Conservation (phyloP, 441 rosid species). For the Euphorbia celastroides region DNA sequence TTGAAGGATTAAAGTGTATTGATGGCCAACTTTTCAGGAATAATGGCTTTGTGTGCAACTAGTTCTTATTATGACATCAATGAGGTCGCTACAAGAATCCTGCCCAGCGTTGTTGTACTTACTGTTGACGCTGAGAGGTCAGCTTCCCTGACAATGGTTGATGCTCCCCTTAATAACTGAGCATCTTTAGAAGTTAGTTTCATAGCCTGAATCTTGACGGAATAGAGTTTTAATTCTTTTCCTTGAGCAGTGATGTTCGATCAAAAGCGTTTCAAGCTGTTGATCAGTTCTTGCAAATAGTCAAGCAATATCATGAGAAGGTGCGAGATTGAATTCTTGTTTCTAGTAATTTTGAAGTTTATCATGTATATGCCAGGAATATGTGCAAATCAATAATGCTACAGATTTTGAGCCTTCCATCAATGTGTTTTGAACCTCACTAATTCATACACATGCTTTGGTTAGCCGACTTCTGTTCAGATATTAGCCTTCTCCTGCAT, state of each 20-base stretch:
- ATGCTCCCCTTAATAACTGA: background rate
- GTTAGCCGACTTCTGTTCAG: background rate
- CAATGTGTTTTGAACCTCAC: background rate
- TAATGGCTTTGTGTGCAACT: constrained; percentile 97
- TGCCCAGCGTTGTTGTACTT: constrained; percentile 82
- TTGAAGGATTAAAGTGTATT: constrained; percentile 4
- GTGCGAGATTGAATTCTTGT: constrained; percentile 30
- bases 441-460: constrained; percentile 1
- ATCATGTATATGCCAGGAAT: constrained; percentile 2
- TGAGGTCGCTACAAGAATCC: constrained; percentile 92
- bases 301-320: constrained; percentile 84
- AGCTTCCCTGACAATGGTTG: constrained; percentile 16
- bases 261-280: constrained; percentile 94
- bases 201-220: constrained; percentile 3
- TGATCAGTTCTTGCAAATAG: constrained; percentile 86
- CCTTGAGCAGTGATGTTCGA: constrained; percentile 75
- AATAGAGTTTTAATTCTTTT: constrained; percentile 14
- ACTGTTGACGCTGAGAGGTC: constrained; percentile 96
- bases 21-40: constrained; percentile 44
- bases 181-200: background rate
- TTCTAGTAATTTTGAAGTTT: background rate
- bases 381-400: background rate
- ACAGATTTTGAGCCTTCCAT: background rate
- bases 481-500: background rate
- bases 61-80: constrained; percentile 81